Percentiles rank a stretch among this genome's conserved stretches.
Conservation (phyloP, 163 green algal genomes). For the Trebouxia gelatinosa region DNA sequence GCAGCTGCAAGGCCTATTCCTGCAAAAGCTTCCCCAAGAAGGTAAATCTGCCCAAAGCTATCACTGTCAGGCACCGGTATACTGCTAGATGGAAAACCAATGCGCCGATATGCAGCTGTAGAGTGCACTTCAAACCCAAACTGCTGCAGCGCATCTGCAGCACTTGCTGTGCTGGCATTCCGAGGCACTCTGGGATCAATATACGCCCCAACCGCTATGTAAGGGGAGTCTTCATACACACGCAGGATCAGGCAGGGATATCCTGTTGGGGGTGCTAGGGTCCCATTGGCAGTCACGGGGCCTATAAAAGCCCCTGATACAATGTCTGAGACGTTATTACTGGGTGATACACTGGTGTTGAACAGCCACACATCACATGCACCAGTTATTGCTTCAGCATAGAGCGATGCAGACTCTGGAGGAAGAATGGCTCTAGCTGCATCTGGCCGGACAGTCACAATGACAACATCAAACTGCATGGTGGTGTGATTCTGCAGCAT, state of each 20-base stretch:
- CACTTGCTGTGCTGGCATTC: too few species aligned
- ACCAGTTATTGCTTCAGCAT: not conserved
- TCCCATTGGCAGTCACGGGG: not conserved
- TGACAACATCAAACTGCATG: not conserved
- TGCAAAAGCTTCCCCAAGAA: slow-evolving; percentile 5
- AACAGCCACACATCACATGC: not conserved
- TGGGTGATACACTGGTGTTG: too few species aligned
- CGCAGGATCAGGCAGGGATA: not conserved
- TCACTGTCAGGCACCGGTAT: not conserved
- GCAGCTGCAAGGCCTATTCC: not conserved
- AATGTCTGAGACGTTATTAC: too few species aligned
- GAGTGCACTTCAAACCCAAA: too few species aligned
- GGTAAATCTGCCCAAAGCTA: not conserved
- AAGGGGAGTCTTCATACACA: not conserved
- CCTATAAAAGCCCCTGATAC: too few species aligned
- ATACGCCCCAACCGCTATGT: not conserved
- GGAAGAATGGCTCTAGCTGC: not conserved
- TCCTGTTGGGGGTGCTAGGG: not conserved
- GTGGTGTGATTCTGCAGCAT: not conserved
- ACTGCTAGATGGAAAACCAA: not conserved
- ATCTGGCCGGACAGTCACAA: not conserved
- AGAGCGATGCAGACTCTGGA: not conserved
- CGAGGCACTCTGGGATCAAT: too few species aligned
- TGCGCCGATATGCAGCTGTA: not conserved
- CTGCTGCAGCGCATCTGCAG: too few species aligned